These are phyloP conservation scores for Ustilaginoidea virens DNA, from an alignment of 2,329 filamentous ascomycete genomes.

Conservation along the genomic window DNA sequence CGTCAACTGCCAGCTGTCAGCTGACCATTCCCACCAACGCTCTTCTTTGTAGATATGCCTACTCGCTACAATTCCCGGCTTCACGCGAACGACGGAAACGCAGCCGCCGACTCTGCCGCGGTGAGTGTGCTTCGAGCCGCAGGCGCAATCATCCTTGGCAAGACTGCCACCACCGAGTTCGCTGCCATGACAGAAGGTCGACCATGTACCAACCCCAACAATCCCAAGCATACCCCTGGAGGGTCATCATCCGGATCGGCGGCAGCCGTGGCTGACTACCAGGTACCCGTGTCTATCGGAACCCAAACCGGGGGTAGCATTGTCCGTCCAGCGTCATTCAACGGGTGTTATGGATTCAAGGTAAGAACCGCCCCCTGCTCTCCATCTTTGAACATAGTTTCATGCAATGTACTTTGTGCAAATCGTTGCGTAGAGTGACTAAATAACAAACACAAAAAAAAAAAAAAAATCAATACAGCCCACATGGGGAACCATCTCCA, in stretches of 20 bases:
- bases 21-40: too few relatives aligned
- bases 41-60: slow-evolving; percentile 30
- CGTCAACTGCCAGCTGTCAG: too few relatives aligned
- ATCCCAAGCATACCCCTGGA: slow-evolving; percentile 46
- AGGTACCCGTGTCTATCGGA: slow-evolving; percentile 43
- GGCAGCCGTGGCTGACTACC: slow-evolving; percentile 49
- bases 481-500: slow-evolving; percentile 46
- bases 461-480: slow-evolving; percentile 17
- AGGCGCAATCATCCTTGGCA: slow-evolving; percentile 38
- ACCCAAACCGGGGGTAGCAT: slow-evolving; percentile 52
- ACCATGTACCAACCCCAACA: slow-evolving; percentile 48
- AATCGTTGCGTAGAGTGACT: not conserved
- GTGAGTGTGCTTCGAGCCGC: slow-evolving; percentile 35
- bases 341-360: slow-evolving; percentile 48
- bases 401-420: not conserved
- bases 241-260: slow-evolving; percentile 54
- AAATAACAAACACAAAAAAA: not conserved
- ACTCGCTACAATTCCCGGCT: slow-evolving; percentile 40
- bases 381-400: not conserved
- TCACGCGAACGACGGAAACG: slow-evolving; percentile 26
- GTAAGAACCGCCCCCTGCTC: slow-evolving; percentile 1
- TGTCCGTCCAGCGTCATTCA: slow-evolving; percentile 49
- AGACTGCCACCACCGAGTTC: slow-evolving; percentile 46
- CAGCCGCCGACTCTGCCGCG: slow-evolving; percentile 33
- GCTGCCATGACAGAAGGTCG: slow-evolving; percentile 40